A percentile compares a stretch with the other conserved stretches of the same genome.
Evolutionary conservation across 306 rosid species (phyloP).

Genomic region (Vigna reflexopilosa): DNA sequence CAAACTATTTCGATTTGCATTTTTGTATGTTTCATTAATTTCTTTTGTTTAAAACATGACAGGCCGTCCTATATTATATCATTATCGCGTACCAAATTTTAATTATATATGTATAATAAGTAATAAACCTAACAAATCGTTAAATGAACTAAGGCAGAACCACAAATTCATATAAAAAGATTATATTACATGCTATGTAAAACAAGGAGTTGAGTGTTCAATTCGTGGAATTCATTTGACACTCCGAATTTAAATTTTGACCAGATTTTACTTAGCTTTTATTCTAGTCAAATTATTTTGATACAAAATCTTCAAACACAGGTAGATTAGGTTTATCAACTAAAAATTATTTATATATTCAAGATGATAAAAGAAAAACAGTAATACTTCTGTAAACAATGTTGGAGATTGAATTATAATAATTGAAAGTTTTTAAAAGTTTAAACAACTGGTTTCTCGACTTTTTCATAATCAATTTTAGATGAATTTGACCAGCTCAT

Average conservation of each 20-base stretch:
- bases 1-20: constrained; percentile 6
- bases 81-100: constrained; percentile 2
- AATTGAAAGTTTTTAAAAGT: not conserved
- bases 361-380: not conserved
- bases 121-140: not conserved
- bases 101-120: not conserved
- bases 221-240: no score
- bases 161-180: not conserved
- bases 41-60: not conserved
- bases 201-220: not conserved
- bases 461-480: not conserved
- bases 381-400: not conserved
- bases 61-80: not conserved
- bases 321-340: no score
- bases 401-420: not conserved
- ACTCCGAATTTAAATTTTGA: no score
- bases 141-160: not conserved
- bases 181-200: not conserved
- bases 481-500: not conserved
- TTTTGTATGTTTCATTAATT: not conserved
- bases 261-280: no score
- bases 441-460: not conserved
- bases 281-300: no score
- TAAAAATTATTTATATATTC: no score
- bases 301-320: no score